Conservation (phyloP, 2,329 filamentous ascomycete species). For the Xylariomycetidae sp. region DNA sequence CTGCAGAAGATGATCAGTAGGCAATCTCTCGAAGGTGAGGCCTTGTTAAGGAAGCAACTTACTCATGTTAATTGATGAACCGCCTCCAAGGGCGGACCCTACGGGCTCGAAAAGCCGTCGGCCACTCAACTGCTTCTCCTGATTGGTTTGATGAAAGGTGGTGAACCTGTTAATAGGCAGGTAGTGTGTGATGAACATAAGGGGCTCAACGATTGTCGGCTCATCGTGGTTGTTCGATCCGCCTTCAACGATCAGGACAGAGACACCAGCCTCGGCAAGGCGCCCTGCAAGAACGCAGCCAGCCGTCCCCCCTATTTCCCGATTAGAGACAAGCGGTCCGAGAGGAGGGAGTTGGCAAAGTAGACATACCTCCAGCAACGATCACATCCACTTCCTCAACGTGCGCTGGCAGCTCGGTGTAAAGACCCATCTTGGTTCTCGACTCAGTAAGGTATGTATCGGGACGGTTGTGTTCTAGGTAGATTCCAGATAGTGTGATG, state of each 20-base stretch:
- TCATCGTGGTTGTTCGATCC: slow-evolving; percentile 9
- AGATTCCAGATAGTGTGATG: no score
- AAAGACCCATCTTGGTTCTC: slow-evolving; percentile 15
- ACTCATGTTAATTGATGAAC: slow-evolving; percentile 41
- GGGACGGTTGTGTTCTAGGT: no score
- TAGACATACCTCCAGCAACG: slow-evolving; percentile 17
- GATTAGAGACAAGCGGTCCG: background rate
- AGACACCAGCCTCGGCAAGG: slow-evolving; percentile 12
- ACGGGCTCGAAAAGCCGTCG: slow-evolving; percentile 8
- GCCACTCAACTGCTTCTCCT: background rate
- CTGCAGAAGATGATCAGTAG: no score
- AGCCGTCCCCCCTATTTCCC: slow-evolving; percentile 9
- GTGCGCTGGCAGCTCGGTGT: slow-evolving; percentile 8
- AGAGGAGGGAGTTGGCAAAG: no score
- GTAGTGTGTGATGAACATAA: slow-evolving; percentile 5
- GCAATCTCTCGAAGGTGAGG: no score
- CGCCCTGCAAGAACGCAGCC: slow-evolving; percentile 15
- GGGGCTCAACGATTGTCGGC: slow-evolving; percentile 5
- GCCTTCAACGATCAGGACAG: slow-evolving; percentile 12
- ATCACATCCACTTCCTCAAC: slow-evolving; percentile 20
- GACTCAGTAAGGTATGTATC: no score
- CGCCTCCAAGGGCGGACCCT: slow-evolving; percentile 45
- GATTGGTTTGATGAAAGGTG: slow-evolving; percentile 4
- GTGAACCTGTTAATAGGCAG: slow-evolving; percentile 4
- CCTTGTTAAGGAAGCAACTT: no score